Percentiles rank a stretch among this genome's conserved stretches.
Conservation (phyloP, 345 rosid genomes). For the Populus alba region DNA sequence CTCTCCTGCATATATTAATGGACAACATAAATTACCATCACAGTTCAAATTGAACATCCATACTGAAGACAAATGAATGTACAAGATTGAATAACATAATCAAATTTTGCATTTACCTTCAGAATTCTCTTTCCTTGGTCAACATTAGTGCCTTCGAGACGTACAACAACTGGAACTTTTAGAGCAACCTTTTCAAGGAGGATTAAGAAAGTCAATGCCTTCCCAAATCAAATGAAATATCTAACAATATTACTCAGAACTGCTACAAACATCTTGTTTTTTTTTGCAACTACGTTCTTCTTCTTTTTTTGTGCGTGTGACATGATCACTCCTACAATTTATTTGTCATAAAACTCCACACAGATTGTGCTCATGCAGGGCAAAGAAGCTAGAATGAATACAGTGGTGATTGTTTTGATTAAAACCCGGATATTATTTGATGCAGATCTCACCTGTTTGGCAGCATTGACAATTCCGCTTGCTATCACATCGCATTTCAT, state of each 20-base stretch:
- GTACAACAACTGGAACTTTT: slow-evolving; percentile 90
- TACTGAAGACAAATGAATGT: background rate
- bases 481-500: slow-evolving; percentile 99
- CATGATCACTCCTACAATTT: background rate
- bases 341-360: background rate
- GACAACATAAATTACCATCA: background rate
- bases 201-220: background rate
- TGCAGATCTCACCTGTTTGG: slow-evolving; percentile 64
- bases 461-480: slow-evolving; percentile 97
- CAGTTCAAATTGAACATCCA: background rate
- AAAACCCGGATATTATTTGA: background rate
- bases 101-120: slow-evolving; percentile 46
- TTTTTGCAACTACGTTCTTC: background rate
- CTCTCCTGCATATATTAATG: slow-evolving; percentile 60
- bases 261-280: background rate
- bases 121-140: slow-evolving; percentile 89
- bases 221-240: background rate
- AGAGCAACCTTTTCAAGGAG: slow-evolving; percentile 58
- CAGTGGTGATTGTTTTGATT: background rate
- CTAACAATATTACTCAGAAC: background rate
- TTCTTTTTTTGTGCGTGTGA: background rate
- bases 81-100: background rate
- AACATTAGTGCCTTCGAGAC: slow-evolving; percentile 67
- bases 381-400: background rate
- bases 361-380: background rate